phyloP scores from a whole-genome alignment of 768 basidiomycete species.

The Chalciporus sphaerocephalus region DNA sequence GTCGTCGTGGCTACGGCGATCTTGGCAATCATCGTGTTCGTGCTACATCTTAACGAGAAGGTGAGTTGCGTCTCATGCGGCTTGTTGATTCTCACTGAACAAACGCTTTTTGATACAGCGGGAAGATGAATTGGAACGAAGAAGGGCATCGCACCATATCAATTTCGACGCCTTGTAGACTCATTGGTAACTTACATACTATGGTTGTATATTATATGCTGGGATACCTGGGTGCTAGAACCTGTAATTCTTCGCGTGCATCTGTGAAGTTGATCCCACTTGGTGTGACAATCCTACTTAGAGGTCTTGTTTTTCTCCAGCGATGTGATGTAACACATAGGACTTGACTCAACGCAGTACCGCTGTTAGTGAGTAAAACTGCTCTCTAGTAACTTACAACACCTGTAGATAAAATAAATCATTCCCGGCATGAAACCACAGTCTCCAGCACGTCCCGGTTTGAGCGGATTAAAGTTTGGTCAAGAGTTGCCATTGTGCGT shows the following conservation, averaged over 20 bases:
- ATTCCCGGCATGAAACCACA: too few relatives aligned
- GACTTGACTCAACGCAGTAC: too few relatives aligned
- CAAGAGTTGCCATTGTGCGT: constrained; percentile 44
- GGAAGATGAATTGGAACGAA: constrained; percentile 89
- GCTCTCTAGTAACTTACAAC: neutral
- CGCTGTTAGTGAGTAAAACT: too few relatives aligned
- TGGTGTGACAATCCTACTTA: too few relatives aligned
- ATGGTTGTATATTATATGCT: constrained; percentile 6
- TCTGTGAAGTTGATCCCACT: too few relatives aligned
- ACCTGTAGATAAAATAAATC: neutral
- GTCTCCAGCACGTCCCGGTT: neutral
- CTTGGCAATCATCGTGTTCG: constrained; percentile 77
- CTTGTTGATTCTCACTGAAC: constrained; percentile 6
- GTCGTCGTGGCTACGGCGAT: constrained; percentile 69
- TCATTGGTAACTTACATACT: constrained; percentile 17
- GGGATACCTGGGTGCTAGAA: neutral
- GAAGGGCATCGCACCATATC: constrained; percentile 88
- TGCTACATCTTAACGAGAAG: constrained; percentile 91
- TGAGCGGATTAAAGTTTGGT: constrained; percentile 5
- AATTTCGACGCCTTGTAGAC: constrained; percentile 91
- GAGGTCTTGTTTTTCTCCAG: too few relatives aligned
- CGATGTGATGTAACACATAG: too few relatives aligned
- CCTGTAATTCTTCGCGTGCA: neutral
- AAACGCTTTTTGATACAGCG: constrained; percentile 59
- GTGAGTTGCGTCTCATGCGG: constrained; percentile 38